Evolutionary conservation across 2,329 filamentous ascomycete genomes (phyloP).

Genomic region (Colletotrichum gloeosporioides): DNA sequence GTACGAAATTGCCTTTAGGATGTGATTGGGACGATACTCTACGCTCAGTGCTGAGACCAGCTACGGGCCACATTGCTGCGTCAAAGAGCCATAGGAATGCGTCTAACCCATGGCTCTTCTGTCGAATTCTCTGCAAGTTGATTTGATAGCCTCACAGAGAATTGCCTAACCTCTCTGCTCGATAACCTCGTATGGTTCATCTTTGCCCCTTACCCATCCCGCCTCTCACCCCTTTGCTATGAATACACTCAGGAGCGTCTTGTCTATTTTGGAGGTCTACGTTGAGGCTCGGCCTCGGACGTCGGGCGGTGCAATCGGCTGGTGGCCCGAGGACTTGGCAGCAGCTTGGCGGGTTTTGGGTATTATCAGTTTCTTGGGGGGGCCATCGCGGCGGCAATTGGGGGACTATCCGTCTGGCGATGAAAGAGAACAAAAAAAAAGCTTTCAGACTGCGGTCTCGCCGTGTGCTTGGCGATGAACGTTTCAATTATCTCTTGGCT

Average conservation of each 20-base stretch:
- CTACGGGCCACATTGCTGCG: neutral
- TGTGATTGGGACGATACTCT: neutral
- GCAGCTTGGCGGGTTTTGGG: conserved; percentile 16
- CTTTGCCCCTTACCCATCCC: neutral
- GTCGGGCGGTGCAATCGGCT: neutral
- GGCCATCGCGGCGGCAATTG: neutral
- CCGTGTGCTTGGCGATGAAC: conserved; percentile 11
- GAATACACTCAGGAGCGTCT: neutral
- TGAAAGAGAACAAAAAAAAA: neutral
- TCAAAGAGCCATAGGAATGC: neutral
- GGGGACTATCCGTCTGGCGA: neutral
- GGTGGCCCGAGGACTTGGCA: conserved; percentile 15
- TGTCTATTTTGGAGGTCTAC: conserved; percentile 1
- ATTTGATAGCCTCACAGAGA: neutral
- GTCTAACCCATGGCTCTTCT: neutral
- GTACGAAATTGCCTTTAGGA: neutral
- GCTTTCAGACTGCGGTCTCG: neutral
- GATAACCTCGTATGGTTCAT: neutral
- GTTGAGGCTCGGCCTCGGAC: conserved; percentile 4
- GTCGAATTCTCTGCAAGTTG: neutral
- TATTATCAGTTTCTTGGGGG: neutral
- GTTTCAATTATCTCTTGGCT: conserved; percentile 19
- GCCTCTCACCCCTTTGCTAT: neutral
- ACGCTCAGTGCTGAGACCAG: neutral
- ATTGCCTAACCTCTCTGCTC: neutral